These are phyloP conservation scores for Ziziphus jujuba DNA, from an alignment of 306 rosid genomes.

Conservation along the genomic window DNA sequence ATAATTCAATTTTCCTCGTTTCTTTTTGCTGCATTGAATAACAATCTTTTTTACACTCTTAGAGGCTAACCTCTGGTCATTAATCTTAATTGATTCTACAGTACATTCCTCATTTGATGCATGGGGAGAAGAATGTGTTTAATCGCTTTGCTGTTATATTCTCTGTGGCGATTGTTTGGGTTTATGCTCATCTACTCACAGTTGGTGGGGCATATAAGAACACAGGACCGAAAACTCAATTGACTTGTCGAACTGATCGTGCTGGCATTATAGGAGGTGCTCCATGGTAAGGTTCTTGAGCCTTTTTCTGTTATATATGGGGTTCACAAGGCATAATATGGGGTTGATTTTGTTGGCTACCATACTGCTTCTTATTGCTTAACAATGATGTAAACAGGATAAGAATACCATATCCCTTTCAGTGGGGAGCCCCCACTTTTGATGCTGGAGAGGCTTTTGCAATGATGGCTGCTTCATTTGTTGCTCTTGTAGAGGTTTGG, in stretches of 20 bases:
- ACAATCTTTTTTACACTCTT: neutral
- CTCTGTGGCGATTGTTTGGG: slow-evolving; percentile 79
- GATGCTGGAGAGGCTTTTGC: slow-evolving; percentile 98
- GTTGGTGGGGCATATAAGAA: slow-evolving; percentile 88
- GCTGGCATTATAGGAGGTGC: slow-evolving; percentile 84
- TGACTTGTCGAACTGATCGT: slow-evolving; percentile 87
- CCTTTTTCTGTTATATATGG: neutral
- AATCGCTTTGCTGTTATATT: slow-evolving; percentile 85
- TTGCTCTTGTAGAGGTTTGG: slow-evolving; percentile 87
- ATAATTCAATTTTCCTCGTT: slow-evolving; percentile 5
- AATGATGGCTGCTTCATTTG: slow-evolving; percentile 95
- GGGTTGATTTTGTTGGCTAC: slow-evolving; percentile 7
- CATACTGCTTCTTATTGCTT: neutral
- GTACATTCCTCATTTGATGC: slow-evolving; percentile 80
- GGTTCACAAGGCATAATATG: slow-evolving; percentile 5
- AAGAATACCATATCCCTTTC: slow-evolving; percentile 93
- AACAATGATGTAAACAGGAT: slow-evolving; percentile 51
- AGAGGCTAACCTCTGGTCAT: neutral
- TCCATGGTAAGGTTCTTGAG: slow-evolving; percentile 62
- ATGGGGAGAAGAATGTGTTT: slow-evolving; percentile 50
- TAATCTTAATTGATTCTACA: slow-evolving; percentile 31
- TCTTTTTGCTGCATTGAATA: slow-evolving; percentile 5
- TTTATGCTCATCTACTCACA: slow-evolving; percentile 83
- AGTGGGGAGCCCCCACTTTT: slow-evolving; percentile 98
- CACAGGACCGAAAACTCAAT: slow-evolving; percentile 49